Conservation (phyloP, 2,329 filamentous ascomycete genomes). For the Fusarium mundagurra region DNA sequence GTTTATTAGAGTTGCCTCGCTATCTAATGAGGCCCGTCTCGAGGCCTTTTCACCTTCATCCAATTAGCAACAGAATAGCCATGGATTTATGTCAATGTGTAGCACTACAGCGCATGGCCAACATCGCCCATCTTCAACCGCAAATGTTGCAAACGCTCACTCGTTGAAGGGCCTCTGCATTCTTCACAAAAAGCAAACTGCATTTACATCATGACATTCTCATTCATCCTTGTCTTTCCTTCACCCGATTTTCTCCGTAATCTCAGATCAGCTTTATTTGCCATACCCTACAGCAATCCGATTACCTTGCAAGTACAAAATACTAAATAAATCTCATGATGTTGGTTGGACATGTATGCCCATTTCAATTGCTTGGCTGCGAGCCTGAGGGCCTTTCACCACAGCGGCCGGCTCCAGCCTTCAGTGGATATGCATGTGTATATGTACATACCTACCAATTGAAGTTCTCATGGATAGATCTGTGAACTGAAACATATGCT, state of each 20-base stretch:
- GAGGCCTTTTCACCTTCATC: not conserved
- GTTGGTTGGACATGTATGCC: not conserved
- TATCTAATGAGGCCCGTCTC: not conserved
- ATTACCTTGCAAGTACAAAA: not conserved
- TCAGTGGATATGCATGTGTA: not conserved
- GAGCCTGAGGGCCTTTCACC: not conserved
- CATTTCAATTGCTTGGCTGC: not conserved
- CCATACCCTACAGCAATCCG: conserved; percentile 27
- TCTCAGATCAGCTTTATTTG: conserved; percentile 6
- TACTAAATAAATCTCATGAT: conserved; percentile 4
- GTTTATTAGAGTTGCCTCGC: not conserved
- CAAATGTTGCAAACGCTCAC: not conserved
- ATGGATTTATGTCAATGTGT: not conserved
- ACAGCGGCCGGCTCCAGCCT: conserved; percentile 4
- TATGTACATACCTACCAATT: not conserved
- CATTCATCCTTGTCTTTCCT: conserved; percentile 6
- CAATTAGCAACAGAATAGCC: conserved; percentile 9
- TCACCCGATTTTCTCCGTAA: conserved; percentile 40
- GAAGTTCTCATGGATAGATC: conserved; percentile 5
- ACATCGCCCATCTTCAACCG: not conserved
- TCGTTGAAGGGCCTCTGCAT: not conserved
- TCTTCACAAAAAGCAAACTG: not conserved
- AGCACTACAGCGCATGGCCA: not conserved
- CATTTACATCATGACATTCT: conserved; percentile 1
- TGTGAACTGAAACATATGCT: not conserved